Evolutionary conservation across 352 stramenopile species (phyloP).

Genomic region (Pythium aquatile): DNA sequence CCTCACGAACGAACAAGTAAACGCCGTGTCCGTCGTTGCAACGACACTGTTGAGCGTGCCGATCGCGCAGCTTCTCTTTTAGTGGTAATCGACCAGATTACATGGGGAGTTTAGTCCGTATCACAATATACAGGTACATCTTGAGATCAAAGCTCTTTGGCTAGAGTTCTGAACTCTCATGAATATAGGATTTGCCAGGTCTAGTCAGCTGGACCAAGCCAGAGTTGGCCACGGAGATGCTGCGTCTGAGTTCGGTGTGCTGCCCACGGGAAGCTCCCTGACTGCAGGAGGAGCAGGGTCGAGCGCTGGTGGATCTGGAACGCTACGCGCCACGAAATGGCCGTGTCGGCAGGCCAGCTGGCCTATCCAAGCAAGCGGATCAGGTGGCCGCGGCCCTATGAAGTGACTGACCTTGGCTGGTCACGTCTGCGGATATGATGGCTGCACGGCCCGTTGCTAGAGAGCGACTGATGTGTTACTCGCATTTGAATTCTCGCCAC

Average conservation of each 20-base stretch:
- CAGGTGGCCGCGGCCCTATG: background rate
- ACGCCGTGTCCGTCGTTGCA: slow-evolving; percentile 60
- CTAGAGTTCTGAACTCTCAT: background rate
- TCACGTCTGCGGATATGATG: background rate
- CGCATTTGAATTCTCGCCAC: background rate
- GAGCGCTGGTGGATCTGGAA: background rate
- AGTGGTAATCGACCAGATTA: slow-evolving; percentile 6
- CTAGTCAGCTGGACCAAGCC: background rate
- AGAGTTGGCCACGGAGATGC: background rate
- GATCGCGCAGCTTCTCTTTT: slow-evolving; percentile 47
- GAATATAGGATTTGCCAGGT: background rate
- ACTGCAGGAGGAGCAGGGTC: background rate
- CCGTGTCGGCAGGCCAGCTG: background rate
- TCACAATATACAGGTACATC: slow-evolving; percentile 1
- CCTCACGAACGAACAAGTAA: slow-evolving; percentile 76
- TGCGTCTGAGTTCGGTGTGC: background rate
- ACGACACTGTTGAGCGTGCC: slow-evolving; percentile 48
- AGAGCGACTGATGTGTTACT: background rate
- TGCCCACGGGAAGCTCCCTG: background rate
- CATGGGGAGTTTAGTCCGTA: background rate
- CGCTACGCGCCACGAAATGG: background rate
- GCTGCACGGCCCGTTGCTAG: background rate
- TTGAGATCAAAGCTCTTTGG: no score
- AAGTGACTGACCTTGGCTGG: no score
- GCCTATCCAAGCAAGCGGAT: background rate